Percentiles rank a stretch among this genome's conserved stretches.
These are phyloP conservation scores for Erythrobasidium hasegawianum DNA, from an alignment of 1,284 basidiomycete species.

Conservation along the genomic window DNA sequence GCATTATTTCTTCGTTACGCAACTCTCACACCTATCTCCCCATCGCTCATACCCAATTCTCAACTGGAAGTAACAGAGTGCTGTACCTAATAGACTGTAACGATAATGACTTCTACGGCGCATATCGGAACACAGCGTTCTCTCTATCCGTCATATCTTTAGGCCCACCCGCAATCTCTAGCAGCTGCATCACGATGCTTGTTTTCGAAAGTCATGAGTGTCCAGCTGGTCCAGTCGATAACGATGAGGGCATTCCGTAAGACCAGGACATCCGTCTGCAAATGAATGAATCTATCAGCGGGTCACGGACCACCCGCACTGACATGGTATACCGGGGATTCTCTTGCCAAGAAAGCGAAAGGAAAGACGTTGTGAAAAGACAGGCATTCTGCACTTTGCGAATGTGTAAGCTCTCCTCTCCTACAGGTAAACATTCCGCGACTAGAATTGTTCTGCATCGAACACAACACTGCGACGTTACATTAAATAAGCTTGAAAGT, in stretches of 20 bases:
- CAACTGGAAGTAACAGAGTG: too few relatives aligned
- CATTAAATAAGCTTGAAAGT: too few relatives aligned
- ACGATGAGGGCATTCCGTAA: slow-evolving; percentile 9
- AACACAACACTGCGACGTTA: too few relatives aligned
- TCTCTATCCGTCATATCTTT: slow-evolving; percentile 46
- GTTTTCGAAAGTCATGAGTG: slow-evolving; percentile 16
- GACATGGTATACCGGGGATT: slow-evolving; percentile 39
- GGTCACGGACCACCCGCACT: slow-evolving; percentile 36
- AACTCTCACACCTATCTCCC: background rate
- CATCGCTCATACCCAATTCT: too few relatives aligned
- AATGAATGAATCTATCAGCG: background rate
- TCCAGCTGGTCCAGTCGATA: slow-evolving; percentile 16
- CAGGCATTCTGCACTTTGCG: too few relatives aligned
- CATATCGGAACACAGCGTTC: slow-evolving; percentile 44
- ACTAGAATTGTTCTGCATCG: too few relatives aligned
- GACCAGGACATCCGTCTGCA: slow-evolving; percentile 11
- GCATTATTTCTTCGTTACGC: background rate
- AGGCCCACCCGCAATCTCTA: slow-evolving; percentile 35
- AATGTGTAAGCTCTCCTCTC: too few relatives aligned
- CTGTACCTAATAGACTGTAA: too few relatives aligned
- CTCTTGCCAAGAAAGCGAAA: slow-evolving; percentile 41
- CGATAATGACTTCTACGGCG: slow-evolving; percentile 22
- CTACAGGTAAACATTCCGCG: too few relatives aligned
- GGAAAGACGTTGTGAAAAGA: slow-evolving; percentile 42
- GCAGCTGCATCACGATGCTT: background rate